Base-by-base conservation (phyloP, 495 filamentous ascomycete species). In the Podospora sp. region DNA sequence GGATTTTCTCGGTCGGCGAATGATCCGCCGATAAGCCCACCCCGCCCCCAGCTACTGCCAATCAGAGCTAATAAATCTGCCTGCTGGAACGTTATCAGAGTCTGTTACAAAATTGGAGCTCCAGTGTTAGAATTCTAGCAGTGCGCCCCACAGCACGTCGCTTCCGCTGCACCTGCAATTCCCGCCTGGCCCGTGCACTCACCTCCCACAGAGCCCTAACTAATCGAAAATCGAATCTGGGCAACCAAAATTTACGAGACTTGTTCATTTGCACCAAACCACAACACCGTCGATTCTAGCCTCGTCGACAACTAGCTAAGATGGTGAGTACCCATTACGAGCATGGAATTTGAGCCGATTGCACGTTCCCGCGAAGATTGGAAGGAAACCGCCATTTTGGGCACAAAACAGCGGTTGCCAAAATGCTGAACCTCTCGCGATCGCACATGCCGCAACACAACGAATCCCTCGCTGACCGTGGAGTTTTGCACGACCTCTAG, bases 401-500 rank as follows among this genome's bases (percentile, higher is more conserved):
- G 63, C 60, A 62, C 50, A 65, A 58, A 55, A 59, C n/a, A n/a
- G 40, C 16, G 40, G 5, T 46, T 46, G 40, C 40, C 40, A 46
- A 46, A 46, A 46, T 46, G 40, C 40, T 33, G 4, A 33, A 33
- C 29, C 29, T 33, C 8, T 46, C 40, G 40, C 40, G 40, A 46
- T 46, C 40, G 40, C 40, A 46, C 40, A 46, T 46, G 40, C 40
- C 16, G 40, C 40, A 6, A 1, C 29, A 33, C 36, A 57, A 49
- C 40, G 63, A 62, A 63, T 52, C 62, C 46, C 70, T 22, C 53
- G 71, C 81, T 82, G 73, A 82, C 79, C 77, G 72, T 75, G 63
- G 68, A 22, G 64, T 73, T 69, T 33, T 33, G 29, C 71, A 67
- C 57, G 71, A 74, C 76, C n/a, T 59, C 22, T 67, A 97, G 95